Conservation (phyloP, 2,329 filamentous ascomycete species). For the Fusarium nanum region DNA sequence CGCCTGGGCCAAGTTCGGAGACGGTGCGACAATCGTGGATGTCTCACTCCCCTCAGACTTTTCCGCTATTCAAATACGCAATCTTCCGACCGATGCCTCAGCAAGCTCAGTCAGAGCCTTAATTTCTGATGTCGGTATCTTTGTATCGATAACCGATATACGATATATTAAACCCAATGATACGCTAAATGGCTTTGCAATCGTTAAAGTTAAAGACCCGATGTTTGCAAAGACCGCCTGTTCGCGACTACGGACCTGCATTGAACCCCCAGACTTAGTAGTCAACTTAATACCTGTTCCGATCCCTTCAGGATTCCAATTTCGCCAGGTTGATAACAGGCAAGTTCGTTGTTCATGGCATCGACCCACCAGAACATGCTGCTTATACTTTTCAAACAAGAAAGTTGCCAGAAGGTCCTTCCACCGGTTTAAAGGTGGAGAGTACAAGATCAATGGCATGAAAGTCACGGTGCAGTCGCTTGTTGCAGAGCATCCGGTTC, state of each 20-base stretch:
- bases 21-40: constrained; percentile 48
- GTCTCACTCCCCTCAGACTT: constrained; percentile 52
- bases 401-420: constrained; percentile 36
- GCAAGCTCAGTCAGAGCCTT: constrained; percentile 30
- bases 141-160: not conserved
- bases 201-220: constrained; percentile 14
- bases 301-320: constrained; percentile 42
- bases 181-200: not conserved
- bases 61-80: constrained; percentile 50
- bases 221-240: constrained; percentile 19
- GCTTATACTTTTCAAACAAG: constrained; percentile 46
- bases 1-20: constrained; percentile 48
- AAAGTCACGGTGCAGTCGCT: constrained; percentile 7
- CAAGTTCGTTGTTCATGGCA: constrained; percentile 54
- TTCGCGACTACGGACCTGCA: not conserved
- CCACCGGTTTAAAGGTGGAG: constrained; percentile 36
- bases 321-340: constrained; percentile 50
- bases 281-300: constrained; percentile 8
- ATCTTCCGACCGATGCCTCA: constrained; percentile 42
- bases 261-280: not conserved
- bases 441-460: constrained; percentile 41
- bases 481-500: accelerated
- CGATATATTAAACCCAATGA: not conserved
- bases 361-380: constrained; percentile 44
- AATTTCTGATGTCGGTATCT: constrained; percentile 23